phyloP scores from a whole-genome alignment of 805 yeast species.

The Yamadazyma akitaensis region DNA sequence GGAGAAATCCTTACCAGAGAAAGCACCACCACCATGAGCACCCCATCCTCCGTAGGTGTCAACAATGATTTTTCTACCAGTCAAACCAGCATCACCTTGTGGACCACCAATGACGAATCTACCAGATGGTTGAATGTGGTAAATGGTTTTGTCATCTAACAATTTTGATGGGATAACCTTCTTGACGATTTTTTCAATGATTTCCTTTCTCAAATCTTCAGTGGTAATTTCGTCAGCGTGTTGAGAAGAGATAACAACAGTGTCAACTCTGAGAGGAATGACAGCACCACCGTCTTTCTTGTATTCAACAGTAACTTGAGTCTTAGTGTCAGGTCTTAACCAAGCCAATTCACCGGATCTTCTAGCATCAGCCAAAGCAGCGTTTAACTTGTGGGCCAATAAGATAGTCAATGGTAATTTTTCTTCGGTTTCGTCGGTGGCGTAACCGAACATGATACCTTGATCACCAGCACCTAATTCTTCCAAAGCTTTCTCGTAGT shows the following conservation, averaged over 20 bases:
- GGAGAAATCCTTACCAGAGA: constrained; percentile 99
- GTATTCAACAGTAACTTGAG: constrained; percentile 98
- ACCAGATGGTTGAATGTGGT: constrained; percentile 99
- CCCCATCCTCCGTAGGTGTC: constrained; percentile 99
- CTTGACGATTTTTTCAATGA: constrained; percentile 77
- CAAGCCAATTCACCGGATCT: constrained; percentile 91
- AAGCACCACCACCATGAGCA: constrained; percentile 99
- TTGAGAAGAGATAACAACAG: constrained; percentile 95
- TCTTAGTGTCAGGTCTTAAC: constrained; percentile 99
- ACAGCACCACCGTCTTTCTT: constrained; percentile 92
- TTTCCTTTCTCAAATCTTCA: constrained; percentile 80
- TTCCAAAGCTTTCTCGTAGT: constrained; percentile 92
- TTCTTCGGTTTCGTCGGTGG: constrained; percentile 98
- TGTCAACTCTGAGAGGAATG: constrained; percentile 93
- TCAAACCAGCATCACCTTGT: constrained; percentile 99
- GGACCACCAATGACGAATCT: constrained; percentile 99
- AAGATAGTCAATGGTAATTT: constrained; percentile 91
- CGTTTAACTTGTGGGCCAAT: constrained; percentile 93
- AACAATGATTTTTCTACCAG: constrained; percentile 99
- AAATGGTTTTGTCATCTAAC: constrained; percentile 91
- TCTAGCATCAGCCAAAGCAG: constrained; percentile 95
- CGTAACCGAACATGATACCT: constrained; percentile 99
- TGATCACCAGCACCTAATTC: constrained; percentile 99
- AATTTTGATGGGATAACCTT: constrained; percentile 88
- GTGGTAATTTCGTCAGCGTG: constrained; percentile 96